phyloP scores from a whole-genome alignment of 1,139 yeast species.

The Zygosaccharomyces pseudobailii region DNA sequence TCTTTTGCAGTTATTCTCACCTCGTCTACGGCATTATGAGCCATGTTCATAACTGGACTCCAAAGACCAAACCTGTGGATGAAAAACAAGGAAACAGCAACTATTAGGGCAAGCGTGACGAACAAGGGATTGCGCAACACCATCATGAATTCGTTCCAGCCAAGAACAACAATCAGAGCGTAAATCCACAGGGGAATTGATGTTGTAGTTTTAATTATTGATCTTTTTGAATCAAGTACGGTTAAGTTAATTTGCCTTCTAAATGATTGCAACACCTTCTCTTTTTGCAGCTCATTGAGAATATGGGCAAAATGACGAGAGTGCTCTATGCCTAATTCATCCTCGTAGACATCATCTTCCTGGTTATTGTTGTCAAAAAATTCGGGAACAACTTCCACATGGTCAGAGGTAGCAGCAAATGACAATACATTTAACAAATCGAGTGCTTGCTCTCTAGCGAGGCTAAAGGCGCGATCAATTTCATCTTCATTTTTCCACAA shows the following conservation, averaged over 20 bases:
- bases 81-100: conserved; percentile 59
- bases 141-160: conserved; percentile 96
- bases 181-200: conserved; percentile 83
- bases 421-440: conserved; percentile 56
- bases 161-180: conserved; percentile 64
- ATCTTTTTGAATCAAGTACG: conserved; percentile 79
- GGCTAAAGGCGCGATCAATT: conserved; percentile 59
- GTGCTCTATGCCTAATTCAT: conserved; percentile 34
- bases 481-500: conserved; percentile 75
- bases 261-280: conserved; percentile 54
- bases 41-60: conserved; percentile 66
- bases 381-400: conserved; percentile 54
- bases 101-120: conserved; percentile 52
- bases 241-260: conserved; percentile 75
- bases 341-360: conserved; percentile 41
- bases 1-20: conserved; percentile 52
- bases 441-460: conserved; percentile 56
- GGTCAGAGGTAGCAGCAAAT: conserved; percentile 50
- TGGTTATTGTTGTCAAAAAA: conserved; percentile 39
- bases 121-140: conserved; percentile 77
- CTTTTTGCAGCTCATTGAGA: conserved; percentile 53
- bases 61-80: conserved; percentile 68
- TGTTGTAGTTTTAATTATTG: conserved; percentile 63
- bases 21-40: conserved; percentile 54
- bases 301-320: conserved; percentile 50